Base-by-base conservation (phyloP, 2,329 filamentous ascomycete genomes). In the Ophiostoma sp. region DNA sequence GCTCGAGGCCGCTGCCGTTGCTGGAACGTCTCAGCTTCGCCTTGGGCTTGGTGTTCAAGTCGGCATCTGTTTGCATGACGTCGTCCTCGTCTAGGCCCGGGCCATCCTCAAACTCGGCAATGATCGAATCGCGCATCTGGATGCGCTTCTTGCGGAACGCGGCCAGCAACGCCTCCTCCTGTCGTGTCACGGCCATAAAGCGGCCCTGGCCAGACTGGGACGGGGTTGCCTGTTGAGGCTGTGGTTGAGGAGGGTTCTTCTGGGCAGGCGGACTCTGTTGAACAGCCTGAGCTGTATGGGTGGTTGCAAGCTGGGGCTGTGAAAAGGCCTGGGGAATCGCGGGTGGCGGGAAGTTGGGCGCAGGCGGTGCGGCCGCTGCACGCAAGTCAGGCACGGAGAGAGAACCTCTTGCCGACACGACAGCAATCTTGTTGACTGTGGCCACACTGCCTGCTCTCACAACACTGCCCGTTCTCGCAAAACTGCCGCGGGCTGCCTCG, bases 161-260 rank as follows among this genome's bases (percentile, higher is more conserved):
- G 2, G 84, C 81, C 4, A 87, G 77, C 0, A 87, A 78, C 79
- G 85, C 82, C 75, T 87, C 83, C 70, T 87, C 85, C 70, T 86
- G 84, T 4, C 78, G 80, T 0, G 84, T 86, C 18, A 87, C 83
- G 0, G 84, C 82, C 81, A 87, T 86, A 67, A 86, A 77, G 1
- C 84, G 81, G 14, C 76, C 63, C 75, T 71, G 71, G n/a, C 38
- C 62, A 64, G 68, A 16, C 67, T 49, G 3, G 70, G 64, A 65
- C 72, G 73, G 40, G 69, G 69, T 36, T 71, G 70, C 8, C 12
- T 63, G 55, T 55, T 72, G 71, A 18, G 71, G 18, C 27, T 44
- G 8, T 44, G 42, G 8, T 44, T 44, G 42, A 12, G 5, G 42
- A 14, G 44, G 49, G n/a, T 18, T 55, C 49, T 27, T 8, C 14